Percentiles rank a stretch among this genome's conserved stretches.
These are phyloP conservation scores for Meredithiella fracta DNA, from an alignment of 2,329 filamentous ascomycete species.

Conservation along the genomic window DNA sequence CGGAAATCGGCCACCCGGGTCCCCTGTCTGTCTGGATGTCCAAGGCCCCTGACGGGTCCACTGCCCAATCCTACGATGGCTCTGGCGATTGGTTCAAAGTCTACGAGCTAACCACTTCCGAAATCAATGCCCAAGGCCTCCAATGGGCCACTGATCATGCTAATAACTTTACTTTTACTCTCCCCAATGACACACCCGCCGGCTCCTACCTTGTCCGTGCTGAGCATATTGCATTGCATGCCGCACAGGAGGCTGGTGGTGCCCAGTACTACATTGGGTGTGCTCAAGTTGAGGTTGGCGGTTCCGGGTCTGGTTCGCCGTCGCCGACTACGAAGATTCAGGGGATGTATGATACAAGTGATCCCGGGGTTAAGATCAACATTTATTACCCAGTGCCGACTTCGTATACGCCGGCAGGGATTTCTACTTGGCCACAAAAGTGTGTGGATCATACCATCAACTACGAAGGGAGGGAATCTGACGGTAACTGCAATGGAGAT, in stretches of 20 bases:
- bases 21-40: conserved; percentile 25
- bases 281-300: conserved; percentile 22
- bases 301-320: conserved; percentile 26
- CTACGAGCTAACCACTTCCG: conserved; percentile 17
- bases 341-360: conserved; percentile 23
- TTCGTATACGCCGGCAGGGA: conserved; percentile 18
- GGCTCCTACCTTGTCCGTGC: conserved; percentile 33
- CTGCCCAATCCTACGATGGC: conserved; percentile 21
- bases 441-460: conserved; percentile 25
- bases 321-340: conserved; percentile 24
- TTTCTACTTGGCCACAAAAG: conserved; percentile 20
- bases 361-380: conserved; percentile 26
- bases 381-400: conserved; percentile 27
- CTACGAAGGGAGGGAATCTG: conserved; percentile 20
- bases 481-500: conserved; percentile 23
- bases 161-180: conserved; percentile 22
- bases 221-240: conserved; percentile 33
- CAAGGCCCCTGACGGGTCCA: conserved; percentile 22
- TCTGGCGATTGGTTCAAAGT: conserved; percentile 25
- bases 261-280: conserved; percentile 32
- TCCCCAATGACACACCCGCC: conserved; percentile 29
- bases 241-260: conserved; percentile 23
- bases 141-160: conserved; percentile 17
- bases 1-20: conserved; percentile 24
- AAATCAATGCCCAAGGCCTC: conserved; percentile 13